phyloP scores from a whole-genome alignment of 805 yeast genomes.

The Wickerhamiella lipophila region DNA sequence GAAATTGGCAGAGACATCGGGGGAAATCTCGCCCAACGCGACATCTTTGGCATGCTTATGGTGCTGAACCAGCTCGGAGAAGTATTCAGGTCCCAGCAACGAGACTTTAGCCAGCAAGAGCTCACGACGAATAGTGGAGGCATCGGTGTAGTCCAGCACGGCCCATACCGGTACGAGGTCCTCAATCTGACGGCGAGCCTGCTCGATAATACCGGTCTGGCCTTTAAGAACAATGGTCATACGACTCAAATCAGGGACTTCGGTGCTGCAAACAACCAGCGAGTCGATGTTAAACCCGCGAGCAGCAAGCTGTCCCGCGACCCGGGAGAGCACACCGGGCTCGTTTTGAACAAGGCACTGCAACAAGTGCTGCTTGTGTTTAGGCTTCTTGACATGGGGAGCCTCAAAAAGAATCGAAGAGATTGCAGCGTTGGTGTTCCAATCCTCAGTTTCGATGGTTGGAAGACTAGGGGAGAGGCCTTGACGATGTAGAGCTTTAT shows the following conservation, averaged over 20 bases:
- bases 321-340: constrained; percentile 91
- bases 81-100: constrained; percentile 93
- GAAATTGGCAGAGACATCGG: constrained; percentile 25
- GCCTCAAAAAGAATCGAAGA: constrained; percentile 91
- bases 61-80: constrained; percentile 82
- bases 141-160: constrained; percentile 81
- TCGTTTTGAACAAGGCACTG: constrained; percentile 97
- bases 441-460: constrained; percentile 79
- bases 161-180: constrained; percentile 98
- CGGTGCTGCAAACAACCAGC: constrained; percentile 90
- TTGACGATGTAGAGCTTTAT: constrained; percentile 80
- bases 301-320: constrained; percentile 92
- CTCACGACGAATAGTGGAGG: constrained; percentile 85
- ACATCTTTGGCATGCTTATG: constrained; percentile 40
- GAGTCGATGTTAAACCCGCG: constrained; percentile 98
- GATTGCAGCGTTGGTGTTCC: constrained; percentile 96
- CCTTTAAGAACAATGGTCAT: constrained; percentile 95
- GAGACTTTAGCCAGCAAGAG: constrained; percentile 84
- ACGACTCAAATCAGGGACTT: constrained; percentile 85
- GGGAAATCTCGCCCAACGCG: constrained; percentile 28
- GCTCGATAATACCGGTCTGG: constrained; percentile 92
- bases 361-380: constrained; percentile 73
- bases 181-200: constrained; percentile 95
- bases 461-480: constrained; percentile 83
- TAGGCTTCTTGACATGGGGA: constrained; percentile 45